Evolutionary conservation across 2,329 filamentous ascomycete species (phyloP).

Genomic region (Claviceps africana): DNA sequence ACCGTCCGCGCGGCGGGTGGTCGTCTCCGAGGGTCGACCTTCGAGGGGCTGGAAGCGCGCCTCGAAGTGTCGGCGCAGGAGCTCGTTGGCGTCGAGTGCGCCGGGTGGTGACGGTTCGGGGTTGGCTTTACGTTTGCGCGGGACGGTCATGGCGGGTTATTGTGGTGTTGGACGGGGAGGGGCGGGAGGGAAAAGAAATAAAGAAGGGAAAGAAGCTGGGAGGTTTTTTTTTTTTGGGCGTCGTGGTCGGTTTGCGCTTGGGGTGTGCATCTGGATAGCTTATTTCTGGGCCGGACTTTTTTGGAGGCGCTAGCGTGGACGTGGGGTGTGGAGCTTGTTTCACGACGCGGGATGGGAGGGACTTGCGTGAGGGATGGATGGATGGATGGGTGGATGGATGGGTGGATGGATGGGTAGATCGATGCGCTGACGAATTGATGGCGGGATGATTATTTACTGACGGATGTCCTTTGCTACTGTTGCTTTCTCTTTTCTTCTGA

Average conservation of each 20-base stretch:
- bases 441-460: neutral
- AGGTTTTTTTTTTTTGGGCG: neutral
- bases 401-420: no score
- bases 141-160: slow-evolving; percentile 25
- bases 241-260: neutral
- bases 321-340: no score
- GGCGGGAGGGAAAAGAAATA: no score
- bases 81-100: slow-evolving; percentile 48
- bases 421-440: no score
- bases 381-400: no score
- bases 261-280: neutral
- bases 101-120: slow-evolving; percentile 16
- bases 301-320: neutral
- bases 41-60: slow-evolving; percentile 67
- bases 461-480: neutral
- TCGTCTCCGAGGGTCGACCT: slow-evolving; percentile 8
- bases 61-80: slow-evolving; percentile 78
- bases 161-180: neutral
- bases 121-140: slow-evolving; percentile 35
- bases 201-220: neutral
- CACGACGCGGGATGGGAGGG: neutral
- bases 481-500: neutral
- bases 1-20: slow-evolving; percentile 4
- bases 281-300: neutral
- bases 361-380: no score